Conservation (phyloP, 805 yeast genomes). For the Lipomyces sp. region DNA sequence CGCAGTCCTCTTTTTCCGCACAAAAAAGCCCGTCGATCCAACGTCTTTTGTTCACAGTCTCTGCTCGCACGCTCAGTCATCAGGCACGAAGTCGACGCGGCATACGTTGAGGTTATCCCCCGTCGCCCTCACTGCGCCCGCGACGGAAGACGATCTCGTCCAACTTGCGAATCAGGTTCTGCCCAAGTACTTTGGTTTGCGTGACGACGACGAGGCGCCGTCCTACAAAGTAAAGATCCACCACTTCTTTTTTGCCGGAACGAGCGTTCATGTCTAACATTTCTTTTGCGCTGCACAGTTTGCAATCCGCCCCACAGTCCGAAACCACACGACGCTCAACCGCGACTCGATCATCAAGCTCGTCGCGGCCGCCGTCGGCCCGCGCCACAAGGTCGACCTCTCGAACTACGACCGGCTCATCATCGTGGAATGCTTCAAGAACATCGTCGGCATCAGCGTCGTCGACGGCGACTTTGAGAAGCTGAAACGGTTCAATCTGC, state of each 20-base stretch:
- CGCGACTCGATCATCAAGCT: conserved; percentile 70
- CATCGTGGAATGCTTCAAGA: conserved; percentile 83
- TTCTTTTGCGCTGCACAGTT: no score
- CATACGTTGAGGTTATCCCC: conserved; percentile 81
- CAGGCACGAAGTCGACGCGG: conserved; percentile 55
- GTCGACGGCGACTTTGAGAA: conserved; percentile 54
- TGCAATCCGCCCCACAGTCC: conserved; percentile 74
- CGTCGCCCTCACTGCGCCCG: conserved; percentile 67
- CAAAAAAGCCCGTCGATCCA: conserved; percentile 75
- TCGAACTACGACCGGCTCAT: conserved; percentile 74
- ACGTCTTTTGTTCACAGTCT: conserved; percentile 62
- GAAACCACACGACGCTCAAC: conserved; percentile 73
- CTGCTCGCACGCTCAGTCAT: conserved; percentile 56
- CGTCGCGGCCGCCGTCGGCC: conserved; percentile 70
- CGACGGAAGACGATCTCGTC: conserved; percentile 63
- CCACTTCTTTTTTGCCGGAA: conserved; percentile 25
- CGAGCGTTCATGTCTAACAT: not conserved
- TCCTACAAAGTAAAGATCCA: conserved; percentile 4
- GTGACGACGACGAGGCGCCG: conserved; percentile 6
- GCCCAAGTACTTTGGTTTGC: conserved; percentile 62
- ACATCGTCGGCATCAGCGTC: conserved; percentile 82
- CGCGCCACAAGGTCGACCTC: conserved; percentile 75
- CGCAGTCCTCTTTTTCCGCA: conserved; percentile 72
- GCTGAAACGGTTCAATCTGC: conserved; percentile 70
- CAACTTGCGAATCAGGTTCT: conserved; percentile 60